A percentile compares a stretch with the other conserved stretches of the same genome.
These are phyloP conservation scores for Rosa lucieae DNA, from an alignment of 306 rosid genomes.

Conservation along the genomic window DNA sequence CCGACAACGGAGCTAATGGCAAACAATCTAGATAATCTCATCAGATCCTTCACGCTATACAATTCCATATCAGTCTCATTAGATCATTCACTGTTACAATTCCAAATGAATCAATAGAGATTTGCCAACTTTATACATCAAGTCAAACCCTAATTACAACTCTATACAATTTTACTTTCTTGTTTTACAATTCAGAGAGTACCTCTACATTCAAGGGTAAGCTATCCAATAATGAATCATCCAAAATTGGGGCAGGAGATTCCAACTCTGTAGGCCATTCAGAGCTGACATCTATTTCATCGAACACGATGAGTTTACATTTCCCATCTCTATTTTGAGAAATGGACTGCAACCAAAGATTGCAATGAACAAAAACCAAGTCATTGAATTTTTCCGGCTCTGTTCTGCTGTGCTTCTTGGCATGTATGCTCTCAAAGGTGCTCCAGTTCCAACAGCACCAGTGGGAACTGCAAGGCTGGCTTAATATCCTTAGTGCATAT, in stretches of 20 bases:
- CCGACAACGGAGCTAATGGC: too few relatives aligned
- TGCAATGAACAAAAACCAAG: constrained; percentile 66
- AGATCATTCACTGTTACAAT: too few relatives aligned
- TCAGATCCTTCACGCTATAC: too few relatives aligned
- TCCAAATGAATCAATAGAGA: too few relatives aligned
- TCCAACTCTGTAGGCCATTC: constrained; percentile 70
- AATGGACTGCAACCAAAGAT: constrained; percentile 57
- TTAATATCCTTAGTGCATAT: constrained; percentile 59
- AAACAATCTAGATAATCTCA: too few relatives aligned
- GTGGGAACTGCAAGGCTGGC: constrained; percentile 75
- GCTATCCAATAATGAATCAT: constrained; percentile 68
- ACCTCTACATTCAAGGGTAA: constrained; percentile 41
- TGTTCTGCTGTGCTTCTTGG: constrained; percentile 37
- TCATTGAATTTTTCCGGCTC: constrained; percentile 55
- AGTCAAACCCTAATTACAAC: background rate
- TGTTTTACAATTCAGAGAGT: constrained; percentile 34
- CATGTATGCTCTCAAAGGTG: constrained; percentile 52
- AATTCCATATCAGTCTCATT: too few relatives aligned
- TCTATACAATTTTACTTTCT: background rate
- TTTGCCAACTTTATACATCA: background rate
- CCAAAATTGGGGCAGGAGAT: constrained; percentile 46
- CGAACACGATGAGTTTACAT: constrained; percentile 46
- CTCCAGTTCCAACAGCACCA: constrained; percentile 68
- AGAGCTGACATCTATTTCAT: constrained; percentile 56
- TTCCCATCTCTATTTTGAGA: constrained; percentile 40